phyloP scores from a whole-genome alignment of 1,139 yeast species.

The Hyphopichia fennica region DNA sequence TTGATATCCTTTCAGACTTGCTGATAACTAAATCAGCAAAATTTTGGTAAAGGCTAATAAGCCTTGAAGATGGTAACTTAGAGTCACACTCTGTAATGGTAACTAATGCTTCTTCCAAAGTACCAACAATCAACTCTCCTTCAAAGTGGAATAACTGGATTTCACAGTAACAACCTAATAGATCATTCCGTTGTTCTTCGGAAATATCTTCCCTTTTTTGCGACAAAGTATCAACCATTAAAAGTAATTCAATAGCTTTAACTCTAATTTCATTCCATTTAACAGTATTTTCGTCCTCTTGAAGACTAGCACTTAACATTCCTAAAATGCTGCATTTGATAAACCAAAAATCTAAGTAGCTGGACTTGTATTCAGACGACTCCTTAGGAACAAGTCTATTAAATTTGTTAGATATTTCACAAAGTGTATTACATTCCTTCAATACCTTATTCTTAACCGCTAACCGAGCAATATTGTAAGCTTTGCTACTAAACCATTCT shows the following conservation, averaged over 20 bases:
- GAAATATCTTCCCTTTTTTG: not conserved
- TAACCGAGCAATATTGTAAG: constrained; percentile 12
- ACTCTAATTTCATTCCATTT: constrained; percentile 9
- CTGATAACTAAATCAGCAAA: not conserved
- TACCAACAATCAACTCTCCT: constrained; percentile 11
- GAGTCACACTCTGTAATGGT: constrained; percentile 1
- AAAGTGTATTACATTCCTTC: constrained; percentile 4
- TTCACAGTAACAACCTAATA: constrained; percentile 4
- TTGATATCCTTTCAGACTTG: not conserved
- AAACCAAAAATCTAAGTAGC: constrained; percentile 9
- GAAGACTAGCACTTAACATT: constrained; percentile 3
- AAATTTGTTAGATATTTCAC: constrained; percentile 7
- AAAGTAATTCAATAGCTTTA: constrained; percentile 6
- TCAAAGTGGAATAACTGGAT: constrained; percentile 6
- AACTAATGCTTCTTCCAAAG: constrained; percentile 6
- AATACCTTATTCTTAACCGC: constrained; percentile 8
- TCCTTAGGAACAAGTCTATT: constrained; percentile 7
- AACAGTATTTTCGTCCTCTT: not conserved
- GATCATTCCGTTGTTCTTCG: not conserved
- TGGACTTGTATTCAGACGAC: constrained; percentile 3
- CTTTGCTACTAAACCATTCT: constrained; percentile 20
- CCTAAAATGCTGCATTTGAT: constrained; percentile 8
- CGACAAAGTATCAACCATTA: constrained; percentile 4
- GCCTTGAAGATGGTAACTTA: not conserved
- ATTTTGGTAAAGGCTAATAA: not conserved